Evolutionary conservation across 2,329 filamentous ascomycete species (phyloP).

Genomic region (Aspergillus tanneri): DNA sequence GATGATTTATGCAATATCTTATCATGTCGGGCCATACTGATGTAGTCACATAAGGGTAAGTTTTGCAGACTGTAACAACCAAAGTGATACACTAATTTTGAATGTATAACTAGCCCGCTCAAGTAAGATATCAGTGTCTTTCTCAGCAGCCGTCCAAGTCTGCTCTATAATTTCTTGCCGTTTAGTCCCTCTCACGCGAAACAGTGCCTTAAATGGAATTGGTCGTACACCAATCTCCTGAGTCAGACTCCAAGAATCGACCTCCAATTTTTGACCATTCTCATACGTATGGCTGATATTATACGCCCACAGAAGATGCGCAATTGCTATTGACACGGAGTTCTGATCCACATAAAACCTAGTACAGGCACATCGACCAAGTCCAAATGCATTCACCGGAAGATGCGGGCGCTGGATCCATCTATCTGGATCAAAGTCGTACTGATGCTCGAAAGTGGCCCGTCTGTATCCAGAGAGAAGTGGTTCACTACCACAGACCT

Average conservation of each 20-base stretch:
- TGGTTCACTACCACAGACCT: conserved; percentile 45
- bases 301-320: conserved; percentile 52
- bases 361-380: conserved; percentile 53
- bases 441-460: conserved; percentile 39
- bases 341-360: conserved; percentile 31
- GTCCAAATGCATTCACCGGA: conserved; percentile 57
- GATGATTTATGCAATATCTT: no score
- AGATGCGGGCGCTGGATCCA: conserved; percentile 48
- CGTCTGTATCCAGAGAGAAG: conserved; percentile 45
- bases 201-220: neutral
- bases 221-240: conserved; percentile 1
- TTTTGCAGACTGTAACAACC: no score
- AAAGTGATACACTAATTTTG: no score
- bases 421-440: conserved; percentile 39
- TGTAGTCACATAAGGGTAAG: no score
- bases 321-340: conserved; percentile 55
- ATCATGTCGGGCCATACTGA: no score
- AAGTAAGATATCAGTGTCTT: neutral
- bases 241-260: conserved; percentile 1
- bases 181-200: neutral
- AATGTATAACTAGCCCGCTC: no score
- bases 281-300: conserved; percentile 29
- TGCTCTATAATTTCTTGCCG: neutral
- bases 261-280: conserved; percentile 21
- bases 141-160: neutral